Base-by-base conservation (phyloP, 2,329 filamentous ascomycete genomes). In the Orbilia brochopaga region DNA sequence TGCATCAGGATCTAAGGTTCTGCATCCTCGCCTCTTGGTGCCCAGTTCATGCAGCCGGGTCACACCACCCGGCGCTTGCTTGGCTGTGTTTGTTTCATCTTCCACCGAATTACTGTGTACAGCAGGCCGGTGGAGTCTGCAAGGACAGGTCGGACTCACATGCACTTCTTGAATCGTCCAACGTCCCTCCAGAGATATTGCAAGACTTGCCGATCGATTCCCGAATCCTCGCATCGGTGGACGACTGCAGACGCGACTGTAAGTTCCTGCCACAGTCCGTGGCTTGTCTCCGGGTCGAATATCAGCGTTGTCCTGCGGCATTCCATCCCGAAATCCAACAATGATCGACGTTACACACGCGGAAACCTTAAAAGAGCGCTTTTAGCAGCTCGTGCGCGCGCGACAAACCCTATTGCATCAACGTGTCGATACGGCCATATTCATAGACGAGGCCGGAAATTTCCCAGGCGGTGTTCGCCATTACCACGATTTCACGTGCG, bases 261-360 rank as follows among this genome's bases (percentile, higher is more conserved):
- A 21, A 10, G 24, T 21, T 51, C 24, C 46, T 23, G n/a, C 17
- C n/a, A 55, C 40, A 17, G 40, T 13, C 40, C 15, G 5, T 5
- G 37, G 37, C 37, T 10, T 3, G 11, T 21, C 15, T 48, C 32
- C 5, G n/a, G 11, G 15, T 44, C 40, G 40, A 15, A 15, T 17
- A 15, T 37, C 7, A 52, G 48, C 57, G 48, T 61, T 52, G 37
- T 4, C 54, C 19, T 40, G 21, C 56, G 7, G 19, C 37, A 54
- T 44, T 35, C 19, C 15, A 44, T 58, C 44, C 44, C 46, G 54
- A 59, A 40, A 69, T 70, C 46, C 66, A 70, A 70, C 59, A 70
- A 27, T 37, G 59, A 64, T 70, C 66, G 48, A 64, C 55, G 66
- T 70, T 70, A 70, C 66, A 70, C 66, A 70, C 32, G 21, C n/a